Evolutionary conservation across 306 rosid species (phyloP), one percentile per base, ranked within the genome.

Genomic region (Herpetospermum pedunculosum): DNA sequence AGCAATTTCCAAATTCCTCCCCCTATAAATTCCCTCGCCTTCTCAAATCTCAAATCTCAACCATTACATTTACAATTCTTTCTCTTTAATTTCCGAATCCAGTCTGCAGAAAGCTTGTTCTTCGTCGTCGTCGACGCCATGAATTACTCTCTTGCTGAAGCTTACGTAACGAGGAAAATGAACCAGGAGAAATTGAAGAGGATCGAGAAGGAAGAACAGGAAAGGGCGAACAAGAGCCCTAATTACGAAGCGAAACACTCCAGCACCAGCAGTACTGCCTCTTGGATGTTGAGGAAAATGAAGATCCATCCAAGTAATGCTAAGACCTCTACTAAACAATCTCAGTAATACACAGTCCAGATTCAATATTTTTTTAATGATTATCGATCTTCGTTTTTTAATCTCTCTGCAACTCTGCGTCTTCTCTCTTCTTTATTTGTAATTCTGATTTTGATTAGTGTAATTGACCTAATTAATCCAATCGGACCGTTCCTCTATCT

Each of bases 221-320:
- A 55, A 11, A 55, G 35, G 35, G 15, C 25, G 5, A 32, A 53
- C 13, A 49, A 50, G 6, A 40, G 15, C 32, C 46, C 25, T n/a
- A 41, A 19, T 34, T 38, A 40, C 28, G 49, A 25, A 67, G 6
- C 2, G 6, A 67, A 25, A n/a, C 40, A 6, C 12, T 29, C 44
- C 43, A 18, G 29, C n/a, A n/a, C n/a, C 2, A n/a, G n/a, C n/a
- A n/a, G n/a, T n/a, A n/a, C n/a, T n/a, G n/a, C n/a, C n/a, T n/a
- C n/a, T n/a, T 86, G 78, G 82, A 15, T 81, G 30, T 73, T 77
- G 2, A 83, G 78, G 63, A 62, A 75, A 13, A 18, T 50, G 55
- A 50, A 50, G 26, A 70, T 75, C 0, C 75, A 72, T 49, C 75
- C 75, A 13, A 29, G 21, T 13, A 29, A 2, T 47, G 43, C 63